A percentile compares a stretch with the other conserved stretches of the same genome.
Conservation (phyloP, 371 early-diverging fungal genomes). For the Mucor velutinosus region DNA sequence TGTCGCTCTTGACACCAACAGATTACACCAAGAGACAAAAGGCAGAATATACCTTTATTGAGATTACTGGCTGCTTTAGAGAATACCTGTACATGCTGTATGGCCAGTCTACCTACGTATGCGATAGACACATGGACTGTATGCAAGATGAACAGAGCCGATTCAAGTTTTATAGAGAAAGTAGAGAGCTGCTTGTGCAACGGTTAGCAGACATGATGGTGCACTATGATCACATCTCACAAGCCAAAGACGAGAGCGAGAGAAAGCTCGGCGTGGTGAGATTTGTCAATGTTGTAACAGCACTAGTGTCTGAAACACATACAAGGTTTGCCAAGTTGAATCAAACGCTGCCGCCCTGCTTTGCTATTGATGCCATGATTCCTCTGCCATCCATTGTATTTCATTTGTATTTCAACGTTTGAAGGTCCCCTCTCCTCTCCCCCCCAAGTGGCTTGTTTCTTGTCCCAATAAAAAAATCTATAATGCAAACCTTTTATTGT, state of each 20-base stretch:
- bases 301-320: neutral
- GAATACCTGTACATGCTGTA: slow-evolving; percentile 18
- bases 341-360: neutral
- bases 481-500: neutral
- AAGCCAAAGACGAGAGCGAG: neutral
- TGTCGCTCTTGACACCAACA: neutral
- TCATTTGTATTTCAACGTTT: neutral
- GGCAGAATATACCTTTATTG: neutral
- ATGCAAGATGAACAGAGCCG: neutral
- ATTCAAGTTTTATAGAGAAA: neutral
- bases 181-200: neutral
- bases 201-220: neutral
- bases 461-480: neutral
- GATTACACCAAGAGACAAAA: neutral
- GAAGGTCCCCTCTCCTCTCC: neutral
- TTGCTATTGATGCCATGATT: neutral
- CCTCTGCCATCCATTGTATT: slow-evolving; percentile 15
- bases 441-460: slow-evolving; percentile 13
- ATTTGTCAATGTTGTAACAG: slow-evolving; percentile 4
- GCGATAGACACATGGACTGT: neutral
- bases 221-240: neutral
- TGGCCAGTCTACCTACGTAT: slow-evolving; percentile 6
- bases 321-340: neutral
- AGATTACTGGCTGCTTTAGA: slow-evolving; percentile 10
- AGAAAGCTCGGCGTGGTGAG: neutral